Evolutionary conservation across 345 rosid species (phyloP).

Genomic region (Syzygium aromaticum): DNA sequence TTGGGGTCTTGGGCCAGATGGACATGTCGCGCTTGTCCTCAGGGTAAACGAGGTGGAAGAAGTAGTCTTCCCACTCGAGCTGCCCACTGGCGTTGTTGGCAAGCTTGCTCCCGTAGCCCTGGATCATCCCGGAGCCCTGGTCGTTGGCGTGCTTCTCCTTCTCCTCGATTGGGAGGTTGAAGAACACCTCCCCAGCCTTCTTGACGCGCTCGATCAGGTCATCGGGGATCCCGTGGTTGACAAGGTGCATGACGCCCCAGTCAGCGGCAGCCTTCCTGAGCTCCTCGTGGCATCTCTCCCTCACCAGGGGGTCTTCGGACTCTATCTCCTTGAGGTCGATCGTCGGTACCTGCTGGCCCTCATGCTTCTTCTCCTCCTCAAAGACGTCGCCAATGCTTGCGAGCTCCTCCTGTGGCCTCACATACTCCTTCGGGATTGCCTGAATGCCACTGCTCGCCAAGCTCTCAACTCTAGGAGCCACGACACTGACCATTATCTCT

Average conservation of each 20-base stretch:
- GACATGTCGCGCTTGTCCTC: constrained; percentile 73
- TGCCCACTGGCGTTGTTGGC: constrained; percentile 87
- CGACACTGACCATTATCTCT: constrained; percentile 17
- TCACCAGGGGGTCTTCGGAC: constrained; percentile 32
- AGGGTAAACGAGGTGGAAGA: constrained; percentile 76
- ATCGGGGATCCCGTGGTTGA: constrained; percentile 68
- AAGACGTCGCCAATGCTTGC: constrained; percentile 58
- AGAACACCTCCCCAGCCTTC: constrained; percentile 59
- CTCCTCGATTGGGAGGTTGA: constrained; percentile 58
- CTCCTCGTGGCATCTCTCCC: constrained; percentile 42
- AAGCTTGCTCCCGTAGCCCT: constrained; percentile 93
- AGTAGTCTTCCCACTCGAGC: constrained; percentile 96
- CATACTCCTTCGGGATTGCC: constrained; percentile 68
- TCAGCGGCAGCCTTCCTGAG: constrained; percentile 56
- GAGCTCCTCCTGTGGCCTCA: constrained; percentile 76
- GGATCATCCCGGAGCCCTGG: constrained; percentile 71
- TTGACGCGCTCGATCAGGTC: constrained; percentile 55
- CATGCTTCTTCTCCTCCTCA: constrained; percentile 62
- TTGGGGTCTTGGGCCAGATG: constrained; percentile 78
- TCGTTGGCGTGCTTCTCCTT: constrained; percentile 88
- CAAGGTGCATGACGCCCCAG: constrained; percentile 96
- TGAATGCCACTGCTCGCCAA: constrained; percentile 63
- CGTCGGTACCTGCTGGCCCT: constrained; percentile 83
- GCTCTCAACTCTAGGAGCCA: constrained; percentile 53
- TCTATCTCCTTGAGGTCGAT: constrained; percentile 57